A percentile compares a stretch with the other conserved stretches of the same genome.
phyloP scores from a whole-genome alignment of 1,284 basidiomycete species.

The Coniophora puteana region DNA sequence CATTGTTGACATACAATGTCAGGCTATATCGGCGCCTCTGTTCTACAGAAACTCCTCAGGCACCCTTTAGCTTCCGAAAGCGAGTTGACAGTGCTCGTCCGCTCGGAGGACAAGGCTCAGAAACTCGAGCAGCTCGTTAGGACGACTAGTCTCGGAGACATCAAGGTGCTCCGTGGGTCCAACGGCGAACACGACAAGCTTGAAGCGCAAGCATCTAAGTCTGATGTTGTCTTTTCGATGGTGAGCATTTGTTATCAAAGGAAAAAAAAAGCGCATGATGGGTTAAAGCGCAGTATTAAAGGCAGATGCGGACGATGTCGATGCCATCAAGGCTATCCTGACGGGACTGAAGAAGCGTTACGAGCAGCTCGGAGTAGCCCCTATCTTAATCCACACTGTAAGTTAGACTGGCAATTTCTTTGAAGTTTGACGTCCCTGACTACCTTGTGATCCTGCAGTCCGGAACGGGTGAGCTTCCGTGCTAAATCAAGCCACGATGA shows the following conservation, averaged over 20 bases:
- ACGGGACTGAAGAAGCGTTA: slow-evolving; percentile 40
- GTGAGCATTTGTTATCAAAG: slow-evolving; percentile 27
- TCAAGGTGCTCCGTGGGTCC: slow-evolving; percentile 39
- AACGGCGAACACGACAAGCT: slow-evolving; percentile 32
- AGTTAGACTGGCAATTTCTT: slow-evolving; percentile 2
- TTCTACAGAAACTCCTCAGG: slow-evolving; percentile 40
- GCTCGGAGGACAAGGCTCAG: slow-evolving; percentile 34
- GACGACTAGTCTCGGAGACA: slow-evolving; percentile 22
- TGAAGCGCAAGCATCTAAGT: slow-evolving; percentile 32
- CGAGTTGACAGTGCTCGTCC: slow-evolving; percentile 39
- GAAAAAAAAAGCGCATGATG: too few species aligned
- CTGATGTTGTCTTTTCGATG: slow-evolving; percentile 46
- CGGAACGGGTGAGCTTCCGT: slow-evolving; percentile 26
- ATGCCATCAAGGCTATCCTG: slow-evolving; percentile 40
- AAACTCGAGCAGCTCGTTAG: slow-evolving; percentile 28
- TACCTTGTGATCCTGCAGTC: slow-evolving; percentile 17
- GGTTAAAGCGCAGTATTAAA: too few species aligned
- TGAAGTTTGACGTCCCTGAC: too few species aligned
- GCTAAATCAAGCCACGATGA: neutral
- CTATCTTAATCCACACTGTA: slow-evolving; percentile 30
- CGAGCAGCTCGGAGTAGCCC: slow-evolving; percentile 29
- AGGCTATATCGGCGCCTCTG: slow-evolving; percentile 55
- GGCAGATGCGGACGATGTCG: slow-evolving; percentile 37
- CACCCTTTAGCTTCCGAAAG: slow-evolving; percentile 37
- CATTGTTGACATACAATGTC: slow-evolving; percentile 1